Conservation (phyloP, 768 basidiomycete species). For the Boletus rubropictus region DNA sequence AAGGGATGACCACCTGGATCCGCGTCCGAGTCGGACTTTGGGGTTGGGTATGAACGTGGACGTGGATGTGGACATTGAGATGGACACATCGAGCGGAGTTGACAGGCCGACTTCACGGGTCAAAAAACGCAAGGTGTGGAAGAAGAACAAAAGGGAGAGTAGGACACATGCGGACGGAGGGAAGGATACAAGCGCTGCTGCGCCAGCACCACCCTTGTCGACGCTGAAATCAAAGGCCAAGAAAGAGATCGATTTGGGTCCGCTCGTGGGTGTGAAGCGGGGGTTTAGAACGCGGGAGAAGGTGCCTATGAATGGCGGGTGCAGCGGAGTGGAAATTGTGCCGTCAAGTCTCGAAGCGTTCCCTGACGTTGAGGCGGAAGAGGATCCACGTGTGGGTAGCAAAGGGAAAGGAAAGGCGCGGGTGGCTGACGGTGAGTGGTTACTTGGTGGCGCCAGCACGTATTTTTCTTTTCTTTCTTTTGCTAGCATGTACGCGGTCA, state of each 20-base stretch:
- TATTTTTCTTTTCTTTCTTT: not conserved
- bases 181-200: not conserved
- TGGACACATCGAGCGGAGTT: conserved; percentile 8
- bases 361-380: conserved; percentile 13
- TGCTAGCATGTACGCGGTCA: not conserved
- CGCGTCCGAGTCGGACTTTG: conserved; percentile 5
- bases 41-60: conserved; percentile 24
- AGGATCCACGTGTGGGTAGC: not conserved
- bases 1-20: conserved; percentile 15
- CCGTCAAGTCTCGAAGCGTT: conserved; percentile 22
- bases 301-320: conserved; percentile 51
- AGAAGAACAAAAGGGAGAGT: conserved; percentile 31
- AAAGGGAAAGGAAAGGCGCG: conserved; percentile 20
- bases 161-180: not conserved
- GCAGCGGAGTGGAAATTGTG: conserved; percentile 59
- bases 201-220: not conserved
- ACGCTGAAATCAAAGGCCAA: not conserved
- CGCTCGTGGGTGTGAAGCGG: conserved; percentile 52
- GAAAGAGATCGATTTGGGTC: conserved; percentile 47
- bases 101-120: conserved; percentile 3
- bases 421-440: conserved; percentile 21
- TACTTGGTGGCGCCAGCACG: not conserved
- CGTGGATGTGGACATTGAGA: conserved; percentile 22
- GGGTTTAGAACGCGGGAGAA: conserved; percentile 60
- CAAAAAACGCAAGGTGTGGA: conserved; percentile 21